Base-by-base conservation (phyloP, 208 protist genomes). In the Trypanosoma lewisi region DNA sequence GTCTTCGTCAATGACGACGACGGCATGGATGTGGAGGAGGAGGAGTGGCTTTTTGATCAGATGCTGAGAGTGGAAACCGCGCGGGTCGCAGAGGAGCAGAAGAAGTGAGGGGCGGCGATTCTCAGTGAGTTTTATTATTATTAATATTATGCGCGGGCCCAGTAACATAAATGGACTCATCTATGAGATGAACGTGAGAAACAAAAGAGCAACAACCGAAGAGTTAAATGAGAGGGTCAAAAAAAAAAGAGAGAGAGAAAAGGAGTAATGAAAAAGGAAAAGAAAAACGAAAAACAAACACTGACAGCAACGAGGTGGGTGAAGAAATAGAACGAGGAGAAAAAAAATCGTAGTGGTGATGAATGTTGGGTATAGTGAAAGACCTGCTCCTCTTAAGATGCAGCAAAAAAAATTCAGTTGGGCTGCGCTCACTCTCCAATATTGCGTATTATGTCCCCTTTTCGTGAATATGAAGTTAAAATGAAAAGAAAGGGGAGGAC, bases 21-120 rank as follows among this genome's bases (percentile, higher is more conserved):
- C 0, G 80, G 58, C 28, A 80, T 94, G 63, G 58, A 72, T 6
- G 42, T 71, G 4, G 88, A 91, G 25, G 85, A 94, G 67, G 84
- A 94, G 68, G 88, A 68, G 52, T 94, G 88, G 85, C 55, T 94
- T 3, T 62, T 94, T 36, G 63, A 94, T 57, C 88, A 94, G 71
- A 92, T 94, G 84, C 74, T 94, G 70, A 55, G 62, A 21, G 47
- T 41, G 4, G 70, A 76, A 19, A 41, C 45, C 3, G 42, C 27
- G 17, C 30, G 16, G 11, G 19, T 16, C n/a, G 42, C 59, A 31
- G n/a, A 62, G 12, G 33, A 67, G 25, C n/a, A 65, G 9, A 33
- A 55, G 7, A 39, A 25, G 11, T 4, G 45, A 9, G 28, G 1
- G 1, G 28, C n/a, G n/a, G n/a, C n/a, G n/a, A n/a, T n/a, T n/a